Percentiles rank a stretch among this genome's conserved stretches.
These are phyloP conservation scores for Fomitopsis serialis DNA, from an alignment of 768 basidiomycete species.

Conservation along the genomic window DNA sequence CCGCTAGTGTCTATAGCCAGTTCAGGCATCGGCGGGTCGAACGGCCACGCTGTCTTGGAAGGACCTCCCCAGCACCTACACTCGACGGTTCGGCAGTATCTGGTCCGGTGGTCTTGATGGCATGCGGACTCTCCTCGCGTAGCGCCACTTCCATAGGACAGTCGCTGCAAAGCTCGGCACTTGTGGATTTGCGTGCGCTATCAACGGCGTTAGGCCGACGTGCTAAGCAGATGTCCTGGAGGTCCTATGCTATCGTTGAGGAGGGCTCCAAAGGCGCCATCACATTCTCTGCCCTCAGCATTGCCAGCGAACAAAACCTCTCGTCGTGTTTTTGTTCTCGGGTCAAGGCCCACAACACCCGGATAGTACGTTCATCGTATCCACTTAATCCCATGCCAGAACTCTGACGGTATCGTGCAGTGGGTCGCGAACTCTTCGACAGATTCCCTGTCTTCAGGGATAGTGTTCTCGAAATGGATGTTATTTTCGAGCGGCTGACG, in stretches of 20 bases:
- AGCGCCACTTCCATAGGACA: neutral
- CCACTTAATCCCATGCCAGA: too few relatives aligned
- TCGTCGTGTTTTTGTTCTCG: constrained; percentile 33
- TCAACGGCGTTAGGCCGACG: constrained; percentile 4
- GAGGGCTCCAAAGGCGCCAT: neutral
- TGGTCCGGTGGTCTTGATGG: constrained; percentile 1
- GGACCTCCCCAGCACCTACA: constrained; percentile 19
- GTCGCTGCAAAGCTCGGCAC: neutral
- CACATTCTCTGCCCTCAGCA: neutral
- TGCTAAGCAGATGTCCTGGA: constrained; percentile 7
- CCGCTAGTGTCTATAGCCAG: constrained; percentile 35
- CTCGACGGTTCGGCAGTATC: neutral
- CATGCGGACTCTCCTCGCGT: constrained; percentile 9
- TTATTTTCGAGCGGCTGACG: constrained; percentile 21
- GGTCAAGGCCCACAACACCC: constrained; percentile 37
- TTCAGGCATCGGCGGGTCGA: constrained; percentile 41
- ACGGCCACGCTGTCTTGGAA: constrained; percentile 37
- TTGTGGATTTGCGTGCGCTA: neutral
- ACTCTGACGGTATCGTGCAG: constrained; percentile 10
- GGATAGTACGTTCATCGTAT: constrained; percentile 24
- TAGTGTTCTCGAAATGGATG: constrained; percentile 35
- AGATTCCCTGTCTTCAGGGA: constrained; percentile 31
- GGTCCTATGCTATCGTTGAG: constrained; percentile 7
- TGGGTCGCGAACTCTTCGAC: constrained; percentile 33
- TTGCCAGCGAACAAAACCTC: constrained; percentile 9